Evolutionary conservation across 164 flowering plant species (phyloP), one percentile per base, ranked within the genome.

Genomic region (Piper longum): DNA sequence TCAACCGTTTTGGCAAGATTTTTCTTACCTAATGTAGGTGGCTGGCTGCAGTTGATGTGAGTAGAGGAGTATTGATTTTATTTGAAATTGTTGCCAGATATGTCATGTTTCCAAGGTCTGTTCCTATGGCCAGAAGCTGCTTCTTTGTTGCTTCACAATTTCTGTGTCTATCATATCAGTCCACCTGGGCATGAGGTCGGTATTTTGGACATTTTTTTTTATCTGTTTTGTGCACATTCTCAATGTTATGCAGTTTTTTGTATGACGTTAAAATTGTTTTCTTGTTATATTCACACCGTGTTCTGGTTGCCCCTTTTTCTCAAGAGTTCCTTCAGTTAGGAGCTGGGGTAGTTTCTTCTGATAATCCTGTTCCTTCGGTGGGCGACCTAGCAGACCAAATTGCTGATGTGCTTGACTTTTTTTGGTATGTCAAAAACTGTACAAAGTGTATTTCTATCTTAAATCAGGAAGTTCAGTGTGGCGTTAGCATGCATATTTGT

Each of bases 171-270:
- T 72, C 96, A 89, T 64, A 83, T 89, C 66, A 77, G 86, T 71
- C 91, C 96, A 65, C 96, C 96, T 59, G 96, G 96, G 44, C 96
- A 88, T 64, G 88, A 86, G 96, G 96, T 88, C 66, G 54, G 85
- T 76, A 61, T 62, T 61, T 62, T 70, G 55, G 62, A 66, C 59
- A 56, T 62, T 36, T 61, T 57, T 69, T 5, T 64, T n/a, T 18
- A 54, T 63, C 60, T 36, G 17, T 4, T 41, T 60, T 60, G 16
- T 16, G 16, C 41, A 36, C 4, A 5, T 17, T 40, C 61, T 16
- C 19, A 12, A 19, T 63, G 41, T 60, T 59, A 16, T 51, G 14
- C 14, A 9, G 3, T 2, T 9, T 14, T 14, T 9, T 48, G 52
- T 14, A 9, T 48, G 52, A 12, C 2, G 52, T 14, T 48, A 3